These are phyloP conservation scores for Dictyostelium purpureum DNA, from an alignment of 78 protist species.

Conservation along the genomic window DNA sequence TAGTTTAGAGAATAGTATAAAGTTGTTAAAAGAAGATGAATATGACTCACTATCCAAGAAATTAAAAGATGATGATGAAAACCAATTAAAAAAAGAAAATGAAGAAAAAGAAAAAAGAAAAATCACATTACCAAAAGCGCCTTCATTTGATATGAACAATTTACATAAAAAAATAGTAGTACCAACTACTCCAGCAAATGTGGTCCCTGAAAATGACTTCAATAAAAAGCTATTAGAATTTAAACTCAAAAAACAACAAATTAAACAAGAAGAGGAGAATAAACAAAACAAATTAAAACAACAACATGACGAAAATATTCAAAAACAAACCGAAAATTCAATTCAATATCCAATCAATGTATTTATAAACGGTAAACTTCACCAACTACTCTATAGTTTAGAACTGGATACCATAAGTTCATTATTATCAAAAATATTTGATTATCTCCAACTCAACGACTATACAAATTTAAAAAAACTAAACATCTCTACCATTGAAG, in stretches of 20 bases:
- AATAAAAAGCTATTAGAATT: neutral
- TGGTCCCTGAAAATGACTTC: neutral
- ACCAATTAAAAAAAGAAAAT: too few species aligned
- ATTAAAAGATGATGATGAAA: too few species aligned
- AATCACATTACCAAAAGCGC: neutral
- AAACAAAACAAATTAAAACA: neutral
- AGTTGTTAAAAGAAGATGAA: too few species aligned
- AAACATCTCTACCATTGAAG: neutral
- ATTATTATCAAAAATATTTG: neutral
- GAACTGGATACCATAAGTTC: conserved; percentile 14
- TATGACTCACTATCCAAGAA: too few species aligned
- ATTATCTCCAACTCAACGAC: neutral
- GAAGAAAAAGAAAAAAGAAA: too few species aligned
- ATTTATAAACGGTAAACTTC: neutral
- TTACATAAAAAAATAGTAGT: neutral
- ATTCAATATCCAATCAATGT: neutral
- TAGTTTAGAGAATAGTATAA: neutral
- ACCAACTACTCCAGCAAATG: neutral
- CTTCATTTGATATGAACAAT: conserved; percentile 4
- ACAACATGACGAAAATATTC: neutral
- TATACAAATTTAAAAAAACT: neutral
- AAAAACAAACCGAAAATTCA: neutral
- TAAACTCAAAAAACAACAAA: neutral
- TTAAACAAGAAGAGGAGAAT: neutral
- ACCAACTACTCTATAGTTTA: conserved; percentile 18